A percentile compares a stretch with the other conserved stretches of the same genome.
Conservation (phyloP, 345 rosid genomes). For the Erysimum cheiranthoides region DNA sequence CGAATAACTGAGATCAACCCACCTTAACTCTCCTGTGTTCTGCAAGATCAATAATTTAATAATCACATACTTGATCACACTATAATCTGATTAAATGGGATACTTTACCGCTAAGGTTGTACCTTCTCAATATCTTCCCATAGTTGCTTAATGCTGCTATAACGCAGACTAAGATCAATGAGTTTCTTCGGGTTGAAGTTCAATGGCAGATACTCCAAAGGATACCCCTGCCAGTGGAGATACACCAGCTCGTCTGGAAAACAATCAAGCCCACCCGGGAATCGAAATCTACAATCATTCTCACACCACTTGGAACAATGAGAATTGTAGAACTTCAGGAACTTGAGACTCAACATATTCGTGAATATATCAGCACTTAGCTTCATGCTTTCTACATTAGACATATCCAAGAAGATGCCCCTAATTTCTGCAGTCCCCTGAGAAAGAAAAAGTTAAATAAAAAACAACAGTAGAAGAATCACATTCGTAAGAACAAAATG, state of each 20-base stretch:
- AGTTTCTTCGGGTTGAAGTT: slow-evolving; percentile 40
- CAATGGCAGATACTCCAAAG: slow-evolving; percentile 43
- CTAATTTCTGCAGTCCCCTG: slow-evolving; percentile 44
- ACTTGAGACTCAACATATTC: slow-evolving; percentile 45
- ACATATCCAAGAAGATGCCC: slow-evolving; percentile 42
- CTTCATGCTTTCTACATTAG: slow-evolving; percentile 24
- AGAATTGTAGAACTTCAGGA: slow-evolving; percentile 44
- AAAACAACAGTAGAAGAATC: neutral
- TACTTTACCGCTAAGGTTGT: neutral
- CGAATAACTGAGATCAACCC: slow-evolving; percentile 40
- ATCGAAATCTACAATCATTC: slow-evolving; percentile 27
- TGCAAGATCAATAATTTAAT: slow-evolving; percentile 21
- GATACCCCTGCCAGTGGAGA: slow-evolving; percentile 47
- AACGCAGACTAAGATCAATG: slow-evolving; percentile 37
- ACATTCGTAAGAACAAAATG: neutral
- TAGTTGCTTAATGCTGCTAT: slow-evolving; percentile 39
- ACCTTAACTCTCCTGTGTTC: slow-evolving; percentile 40
- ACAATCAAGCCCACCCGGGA: slow-evolving; percentile 31
- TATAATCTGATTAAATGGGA: neutral
- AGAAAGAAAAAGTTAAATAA: neutral
- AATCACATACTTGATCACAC: neutral
- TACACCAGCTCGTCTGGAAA: slow-evolving; percentile 44
- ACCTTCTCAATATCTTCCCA: slow-evolving; percentile 45
- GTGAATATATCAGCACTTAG: slow-evolving; percentile 33
- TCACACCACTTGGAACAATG: slow-evolving; percentile 39